These are phyloP conservation scores for Lodderomyces elongisporus DNA, from an alignment of 1,139 yeast genomes.

Conservation along the genomic window DNA sequence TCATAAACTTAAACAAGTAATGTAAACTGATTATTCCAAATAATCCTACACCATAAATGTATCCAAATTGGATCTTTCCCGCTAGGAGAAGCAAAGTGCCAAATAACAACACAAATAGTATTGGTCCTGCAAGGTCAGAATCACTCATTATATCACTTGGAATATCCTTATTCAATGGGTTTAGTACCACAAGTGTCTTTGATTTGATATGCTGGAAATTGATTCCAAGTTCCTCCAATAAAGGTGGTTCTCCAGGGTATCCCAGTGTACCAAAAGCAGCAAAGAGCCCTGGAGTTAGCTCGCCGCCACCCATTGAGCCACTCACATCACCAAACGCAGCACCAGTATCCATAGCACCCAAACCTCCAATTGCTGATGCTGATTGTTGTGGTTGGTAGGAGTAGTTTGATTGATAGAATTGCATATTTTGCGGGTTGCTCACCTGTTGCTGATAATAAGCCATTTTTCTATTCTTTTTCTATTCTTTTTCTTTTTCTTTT, in stretches of 20 bases:
- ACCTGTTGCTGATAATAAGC: conserved; percentile 38
- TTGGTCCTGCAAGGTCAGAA: conserved; percentile 93
- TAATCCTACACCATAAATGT: conserved; percentile 92
- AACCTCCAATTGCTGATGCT: conserved; percentile 4
- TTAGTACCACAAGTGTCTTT: conserved; percentile 83
- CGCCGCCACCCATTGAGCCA: conserved; percentile 48
- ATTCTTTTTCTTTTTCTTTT: too few species aligned
- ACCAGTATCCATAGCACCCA: conserved; percentile 39
- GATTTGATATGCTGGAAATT: conserved; percentile 82
- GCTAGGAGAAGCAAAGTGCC: conserved; percentile 79
- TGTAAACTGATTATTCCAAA: conserved; percentile 87
- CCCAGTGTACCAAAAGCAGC: conserved; percentile 95
- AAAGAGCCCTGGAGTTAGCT: conserved; percentile 68
- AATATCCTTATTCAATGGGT: conserved; percentile 59
- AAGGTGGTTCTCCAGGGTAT: conserved; percentile 89
- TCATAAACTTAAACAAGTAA: conserved; percentile 81
- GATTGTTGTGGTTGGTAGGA: conserved; percentile 24
- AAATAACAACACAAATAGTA: conserved; percentile 79
- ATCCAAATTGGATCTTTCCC: conserved; percentile 95
- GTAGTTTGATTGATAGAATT: conserved; percentile 43
- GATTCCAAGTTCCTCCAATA: conserved; percentile 88
- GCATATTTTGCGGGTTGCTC: conserved; percentile 37
- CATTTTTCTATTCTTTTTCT: conserved; percentile 17
- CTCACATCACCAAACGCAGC: conserved; percentile 43
- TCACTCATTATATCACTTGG: conserved; percentile 80